Conservation (phyloP, 176 grass and related monocot genomes). For the Aegilops bicornis region DNA sequence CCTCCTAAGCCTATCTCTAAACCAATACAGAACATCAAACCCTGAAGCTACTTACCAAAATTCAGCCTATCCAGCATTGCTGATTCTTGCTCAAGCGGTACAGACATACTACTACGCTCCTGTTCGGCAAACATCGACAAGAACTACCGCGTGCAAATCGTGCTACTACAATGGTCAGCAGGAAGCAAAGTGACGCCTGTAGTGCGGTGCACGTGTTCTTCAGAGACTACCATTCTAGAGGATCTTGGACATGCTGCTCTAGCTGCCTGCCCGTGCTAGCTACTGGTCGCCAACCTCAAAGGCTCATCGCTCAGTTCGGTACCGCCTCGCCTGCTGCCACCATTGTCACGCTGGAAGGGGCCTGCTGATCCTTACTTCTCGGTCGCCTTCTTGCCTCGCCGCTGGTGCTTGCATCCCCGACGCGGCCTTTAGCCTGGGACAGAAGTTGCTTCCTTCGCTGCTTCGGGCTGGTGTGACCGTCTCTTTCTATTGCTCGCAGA, state of each 20-base stretch:
- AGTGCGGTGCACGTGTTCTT: not conserved
- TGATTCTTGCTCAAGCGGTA: not conserved
- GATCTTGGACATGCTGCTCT: not conserved
- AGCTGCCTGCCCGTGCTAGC: not conserved
- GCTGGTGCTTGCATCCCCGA: not conserved
- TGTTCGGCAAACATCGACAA: not conserved
- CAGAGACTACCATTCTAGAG: not conserved
- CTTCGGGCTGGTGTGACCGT: constrained; percentile 25
- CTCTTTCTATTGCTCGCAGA: constrained; percentile 34
- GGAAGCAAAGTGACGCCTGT: not conserved
- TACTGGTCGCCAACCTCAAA: not conserved
- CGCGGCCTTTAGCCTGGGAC: not conserved
- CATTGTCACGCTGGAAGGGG: not conserved
- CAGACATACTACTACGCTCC: not conserved
- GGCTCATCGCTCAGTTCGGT: not conserved
- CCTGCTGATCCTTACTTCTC: constrained; percentile 24
- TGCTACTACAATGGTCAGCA: not conserved
- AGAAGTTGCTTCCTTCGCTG: constrained; percentile 22
- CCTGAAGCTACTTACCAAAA: constrained; percentile 22
- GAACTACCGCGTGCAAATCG: not conserved
- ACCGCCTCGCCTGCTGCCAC: not conserved
- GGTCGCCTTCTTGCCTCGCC: constrained; percentile 15
- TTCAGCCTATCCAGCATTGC: not conserved
- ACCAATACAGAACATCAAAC: not conserved
- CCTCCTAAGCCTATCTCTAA: not conserved